Evolutionary conservation across 805 yeast genomes (phyloP), one percentile per base, ranked within the genome.

Genomic region (Tetrapisispora pingtungensis): DNA sequence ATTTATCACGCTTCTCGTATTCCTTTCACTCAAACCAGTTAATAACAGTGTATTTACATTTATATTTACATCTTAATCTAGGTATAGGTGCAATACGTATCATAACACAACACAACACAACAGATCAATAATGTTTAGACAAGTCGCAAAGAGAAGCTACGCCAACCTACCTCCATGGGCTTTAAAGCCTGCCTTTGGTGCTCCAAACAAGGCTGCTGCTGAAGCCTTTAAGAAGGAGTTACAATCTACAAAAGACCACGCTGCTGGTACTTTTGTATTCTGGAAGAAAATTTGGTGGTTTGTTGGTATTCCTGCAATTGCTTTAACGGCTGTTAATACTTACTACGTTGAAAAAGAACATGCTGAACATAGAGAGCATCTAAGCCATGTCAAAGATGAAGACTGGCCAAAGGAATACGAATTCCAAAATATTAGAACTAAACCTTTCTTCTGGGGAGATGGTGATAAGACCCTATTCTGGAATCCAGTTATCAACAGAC

Each of bases 401-500:
- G 95, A 89, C 64, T 85, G 95, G 88, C 97, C 97, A 61, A 71
- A 67, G 49, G 93, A 84, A 69, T 85, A 85, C 73, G 89, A 81
- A 58, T 93, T 78, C 79, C 89, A 83, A 75, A 93, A 93, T 77
- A 67, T 88, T 58, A 86, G 97, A 79, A 65, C 67, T 64, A 81
- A 79, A 67, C 81, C 84, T 65, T 90, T 78, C 78, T 90, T 88
- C 82, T 93, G 97, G 97, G 98, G 98, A 64, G 90, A 93, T 65
- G 97, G 98, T 66, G 96, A 89, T 75, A 81, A 85, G 78, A 87
- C 97, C 51, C 72, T 83, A 64, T 93, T 93, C 84, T 93, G 98
- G 98, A 87, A 87, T 75, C 75, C 85, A 43, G 84, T 78, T 59
- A 77, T 84, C 64, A 90, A 90, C 84, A 86, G 95, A 77, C 85